Evolutionary conservation across 306 rosid genomes (phyloP).

Genomic region (Pyrus bretschneideri): DNA sequence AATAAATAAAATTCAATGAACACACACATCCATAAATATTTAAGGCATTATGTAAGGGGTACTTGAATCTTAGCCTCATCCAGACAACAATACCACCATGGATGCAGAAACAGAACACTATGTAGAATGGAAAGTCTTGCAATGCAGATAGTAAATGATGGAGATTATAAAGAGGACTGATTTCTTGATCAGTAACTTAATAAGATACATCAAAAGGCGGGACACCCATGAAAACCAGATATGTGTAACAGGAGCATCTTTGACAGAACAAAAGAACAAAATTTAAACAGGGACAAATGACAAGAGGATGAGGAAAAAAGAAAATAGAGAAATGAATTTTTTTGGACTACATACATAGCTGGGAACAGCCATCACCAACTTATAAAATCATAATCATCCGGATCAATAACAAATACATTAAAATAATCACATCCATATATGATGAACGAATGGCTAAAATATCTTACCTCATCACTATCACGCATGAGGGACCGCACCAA

Average conservation of each 20-base stretch:
- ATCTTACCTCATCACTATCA: slow-evolving; percentile 65
- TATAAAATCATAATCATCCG: neutral
- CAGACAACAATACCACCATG: neutral
- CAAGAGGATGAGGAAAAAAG: neutral
- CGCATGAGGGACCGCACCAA: slow-evolving; percentile 99
- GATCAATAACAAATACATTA: neutral
- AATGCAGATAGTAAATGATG: neutral
- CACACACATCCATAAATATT: neutral
- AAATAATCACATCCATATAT: slow-evolving; percentile 10
- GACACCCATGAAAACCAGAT: neutral
- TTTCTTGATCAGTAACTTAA: neutral
- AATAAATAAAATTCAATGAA: slow-evolving; percentile 1
- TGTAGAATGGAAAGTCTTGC: neutral
- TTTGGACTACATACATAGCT: neutral
- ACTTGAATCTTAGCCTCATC: neutral
- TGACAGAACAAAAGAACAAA: neutral
- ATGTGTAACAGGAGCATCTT: neutral
- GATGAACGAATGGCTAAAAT: neutral
- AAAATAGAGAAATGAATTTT: neutral
- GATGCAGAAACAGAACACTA: neutral
- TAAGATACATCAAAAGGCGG: neutral
- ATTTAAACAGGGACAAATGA: neutral
- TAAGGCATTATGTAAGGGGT: neutral
- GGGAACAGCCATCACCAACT: neutral
- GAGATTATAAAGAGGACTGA: neutral